Percentiles rank a stretch among this genome's conserved stretches.
Conservation (phyloP, 805 yeast genomes). For the Yarrowia osloensis region DNA sequence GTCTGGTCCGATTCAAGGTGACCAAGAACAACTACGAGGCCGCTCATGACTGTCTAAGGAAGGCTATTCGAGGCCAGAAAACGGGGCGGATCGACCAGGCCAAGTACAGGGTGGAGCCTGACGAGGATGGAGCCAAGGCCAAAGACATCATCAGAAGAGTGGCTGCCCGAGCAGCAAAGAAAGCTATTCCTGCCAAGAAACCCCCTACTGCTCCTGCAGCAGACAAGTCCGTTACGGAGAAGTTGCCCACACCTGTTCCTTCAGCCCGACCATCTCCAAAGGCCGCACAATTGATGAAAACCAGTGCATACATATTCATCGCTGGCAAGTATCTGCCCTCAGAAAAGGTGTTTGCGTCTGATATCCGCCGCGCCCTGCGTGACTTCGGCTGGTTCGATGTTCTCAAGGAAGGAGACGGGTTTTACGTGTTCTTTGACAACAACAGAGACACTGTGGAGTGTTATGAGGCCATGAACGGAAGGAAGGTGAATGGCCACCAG, state of each 20-base stretch:
- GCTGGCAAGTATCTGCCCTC: conserved; percentile 38
- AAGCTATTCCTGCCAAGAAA: conserved; percentile 6
- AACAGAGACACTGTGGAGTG: conserved; percentile 60
- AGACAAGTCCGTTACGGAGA: conserved; percentile 11
- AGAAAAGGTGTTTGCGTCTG: conserved; percentile 51
- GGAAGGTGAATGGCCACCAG: conserved; percentile 50
- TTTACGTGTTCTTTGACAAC: conserved; percentile 68
- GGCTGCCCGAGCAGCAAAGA: conserved; percentile 22
- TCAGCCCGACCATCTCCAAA: conserved; percentile 6
- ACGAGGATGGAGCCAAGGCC: conserved; percentile 42
- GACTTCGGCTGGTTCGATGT: conserved; percentile 69
- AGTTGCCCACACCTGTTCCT: conserved; percentile 24
- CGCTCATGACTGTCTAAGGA: conserved; percentile 51
- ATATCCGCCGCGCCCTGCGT: conserved; percentile 59
- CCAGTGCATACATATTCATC: conserved; percentile 38
- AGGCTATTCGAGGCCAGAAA: conserved; percentile 49
- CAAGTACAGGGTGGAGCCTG: conserved; percentile 43
- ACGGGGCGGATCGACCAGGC: conserved; percentile 57
- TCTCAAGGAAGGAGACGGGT: conserved; percentile 62
- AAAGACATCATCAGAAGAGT: conserved; percentile 29
- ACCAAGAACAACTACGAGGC: conserved; percentile 50
- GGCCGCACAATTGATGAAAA: conserved; percentile 32
- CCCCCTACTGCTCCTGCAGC: conserved; percentile 19
- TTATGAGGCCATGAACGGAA: conserved; percentile 62
- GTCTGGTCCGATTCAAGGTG: conserved; percentile 63